phyloP scores from a whole-genome alignment of 257 asterid genomes.

The Scutellaria galericulata region DNA sequence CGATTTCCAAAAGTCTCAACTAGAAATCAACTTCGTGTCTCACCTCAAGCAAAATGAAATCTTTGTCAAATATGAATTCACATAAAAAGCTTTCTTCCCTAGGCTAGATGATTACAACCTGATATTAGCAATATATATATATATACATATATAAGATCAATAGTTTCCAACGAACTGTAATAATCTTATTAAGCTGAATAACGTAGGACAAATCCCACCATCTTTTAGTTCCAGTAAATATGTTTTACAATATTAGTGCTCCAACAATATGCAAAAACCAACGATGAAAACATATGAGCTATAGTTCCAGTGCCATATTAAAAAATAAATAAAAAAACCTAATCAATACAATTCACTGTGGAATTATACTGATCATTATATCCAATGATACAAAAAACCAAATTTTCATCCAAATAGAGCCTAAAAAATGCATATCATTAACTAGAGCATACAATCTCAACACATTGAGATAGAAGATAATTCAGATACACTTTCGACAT shows the following conservation, averaged over 20 bases:
- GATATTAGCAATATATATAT: no score
- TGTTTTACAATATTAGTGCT: background rate
- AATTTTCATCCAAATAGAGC: background rate
- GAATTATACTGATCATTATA: background rate
- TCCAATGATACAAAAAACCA: background rate
- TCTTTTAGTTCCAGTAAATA: no score
- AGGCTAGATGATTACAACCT: background rate
- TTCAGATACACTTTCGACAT: slow-evolving; percentile 28
- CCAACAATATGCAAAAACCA: background rate
- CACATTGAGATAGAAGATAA: background rate
- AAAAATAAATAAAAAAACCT: background rate
- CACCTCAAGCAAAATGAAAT: background rate
- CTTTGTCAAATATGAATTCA: background rate
- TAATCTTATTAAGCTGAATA: background rate
- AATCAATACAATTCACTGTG: background rate
- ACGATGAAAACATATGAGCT: background rate
- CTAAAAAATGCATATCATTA: background rate
- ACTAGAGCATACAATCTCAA: background rate
- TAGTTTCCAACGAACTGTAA: background rate
- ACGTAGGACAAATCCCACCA: background rate
- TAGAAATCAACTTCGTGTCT: background rate
- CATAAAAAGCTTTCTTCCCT: background rate
- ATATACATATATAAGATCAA: no score
- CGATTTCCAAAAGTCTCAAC: background rate
- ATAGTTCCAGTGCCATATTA: background rate